Conservation (phyloP, 306 rosid genomes). For the Carpinus viminea region DNA sequence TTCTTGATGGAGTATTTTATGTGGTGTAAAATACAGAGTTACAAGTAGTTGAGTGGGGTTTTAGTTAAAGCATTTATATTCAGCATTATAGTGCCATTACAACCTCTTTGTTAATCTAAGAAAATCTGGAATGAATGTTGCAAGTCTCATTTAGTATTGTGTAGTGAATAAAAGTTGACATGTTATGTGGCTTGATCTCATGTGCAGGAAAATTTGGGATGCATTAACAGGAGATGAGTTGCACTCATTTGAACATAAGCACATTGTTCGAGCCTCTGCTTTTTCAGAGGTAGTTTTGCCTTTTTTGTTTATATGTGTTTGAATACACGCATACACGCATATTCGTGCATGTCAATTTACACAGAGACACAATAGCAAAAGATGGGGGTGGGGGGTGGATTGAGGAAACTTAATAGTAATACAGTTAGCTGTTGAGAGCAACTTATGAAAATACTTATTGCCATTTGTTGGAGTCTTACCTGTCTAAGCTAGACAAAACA, state of each 20-base stretch:
- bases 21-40: not conserved
- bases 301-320: not conserved
- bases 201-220: conserved; percentile 95
- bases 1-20: not conserved
- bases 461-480: not conserved
- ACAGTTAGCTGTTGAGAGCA: not conserved
- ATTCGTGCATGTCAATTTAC: not conserved
- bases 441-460: not conserved
- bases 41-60: not conserved
- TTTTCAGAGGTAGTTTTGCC: conserved; percentile 75
- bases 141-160: not conserved
- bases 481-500: not conserved
- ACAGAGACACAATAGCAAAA: not conserved
- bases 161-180: conserved; percentile 5
- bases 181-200: conserved; percentile 20
- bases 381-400: not conserved
- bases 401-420: not conserved
- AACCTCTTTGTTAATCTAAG: not conserved
- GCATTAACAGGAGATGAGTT: conserved; percentile 90
- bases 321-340: not conserved
- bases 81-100: not conserved
- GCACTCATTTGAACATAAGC: conserved; percentile 97
- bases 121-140: not conserved
- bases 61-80: not conserved
- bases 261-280: conserved; percentile 94